Base-by-base conservation (phyloP, 805 yeast species). In the Hyphopichia homilentoma region DNA sequence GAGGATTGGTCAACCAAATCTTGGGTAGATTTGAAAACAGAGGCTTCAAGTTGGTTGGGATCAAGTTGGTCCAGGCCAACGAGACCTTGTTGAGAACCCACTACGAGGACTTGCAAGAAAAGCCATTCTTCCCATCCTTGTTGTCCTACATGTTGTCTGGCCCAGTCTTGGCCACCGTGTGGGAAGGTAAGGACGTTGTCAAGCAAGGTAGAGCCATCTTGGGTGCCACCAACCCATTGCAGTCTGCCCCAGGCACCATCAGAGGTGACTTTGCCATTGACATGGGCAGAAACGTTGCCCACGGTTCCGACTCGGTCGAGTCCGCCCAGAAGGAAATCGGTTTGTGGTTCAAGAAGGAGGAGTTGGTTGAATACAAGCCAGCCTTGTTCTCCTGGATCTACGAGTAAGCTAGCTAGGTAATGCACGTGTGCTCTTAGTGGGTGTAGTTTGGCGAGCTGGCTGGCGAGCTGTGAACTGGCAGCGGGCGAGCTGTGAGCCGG, bases 181-280 rank as follows among this genome's bases (percentile, higher is more conserved):
- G 99, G 99, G 97, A 93, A 74, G 99, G 99, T 72, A 93, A 89
- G 77, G 97, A 93, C 61, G 98, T 81, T 66, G 98, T 93, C 69
- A 89, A 90, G 77, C 95, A 86, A 70, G 98, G 98, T 68, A 84
- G 99, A 75, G 81, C 77, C 57, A 81, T 93, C 66, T 81, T 93
- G 59, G 99, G 99, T 73, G 97, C 98, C 54, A 93, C 98, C 70
- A 90, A 93, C 85, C 98, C 99, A 65, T 77, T 83, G 65, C 81
- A 78, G 55, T 85, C 96, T 54, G 90, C 95, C 50, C 97, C 97
- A 69, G 99, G 99, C 70, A 93, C 99, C 72, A 93, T 93, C 79
- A 88, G 99, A 78, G 97, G 96, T 68, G 99, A 93, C 75, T 93
- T 71, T 54, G 98, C 97, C 66, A 73, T 93, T 57, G 98, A 93